phyloP scores from a whole-genome alignment of 768 basidiomycete genomes.

The Panaeolus cyanescens region DNA sequence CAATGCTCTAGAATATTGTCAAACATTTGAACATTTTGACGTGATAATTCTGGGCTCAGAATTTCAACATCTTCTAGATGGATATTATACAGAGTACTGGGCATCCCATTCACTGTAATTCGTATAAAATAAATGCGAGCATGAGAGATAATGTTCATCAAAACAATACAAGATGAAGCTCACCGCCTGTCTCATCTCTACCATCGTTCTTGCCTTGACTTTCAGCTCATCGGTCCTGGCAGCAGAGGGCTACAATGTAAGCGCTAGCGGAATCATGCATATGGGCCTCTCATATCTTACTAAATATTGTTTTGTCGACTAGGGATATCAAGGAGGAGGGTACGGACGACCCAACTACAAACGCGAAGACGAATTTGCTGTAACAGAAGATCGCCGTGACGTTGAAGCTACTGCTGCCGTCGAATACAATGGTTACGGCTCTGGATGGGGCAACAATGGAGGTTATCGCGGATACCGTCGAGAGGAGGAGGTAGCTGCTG shows the following conservation, averaged over 20 bases:
- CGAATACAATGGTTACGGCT: no score
- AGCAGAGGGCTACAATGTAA: neutral
- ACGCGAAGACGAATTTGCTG: neutral
- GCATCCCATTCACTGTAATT: no score
- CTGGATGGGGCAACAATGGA: no score
- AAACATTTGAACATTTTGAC: no score
- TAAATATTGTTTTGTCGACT: neutral
- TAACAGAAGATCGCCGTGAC: neutral
- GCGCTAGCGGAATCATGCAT: neutral
- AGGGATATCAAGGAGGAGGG: neutral
- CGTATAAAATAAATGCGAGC: neutral
- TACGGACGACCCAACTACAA: neutral
- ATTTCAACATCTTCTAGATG: no score
- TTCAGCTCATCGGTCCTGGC: neutral
- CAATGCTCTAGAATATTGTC: no score
- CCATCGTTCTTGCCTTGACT: neutral
- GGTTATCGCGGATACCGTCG: no score
- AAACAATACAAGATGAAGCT: neutral
- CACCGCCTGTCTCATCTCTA: neutral
- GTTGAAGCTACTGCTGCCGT: no score
- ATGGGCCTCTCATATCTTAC: neutral
- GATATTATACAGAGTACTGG: no score
- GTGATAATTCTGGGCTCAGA: no score
- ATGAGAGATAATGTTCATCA: neutral
- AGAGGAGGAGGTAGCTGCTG: no score